Evolutionary conservation across 2,329 filamentous ascomycete genomes (phyloP).

Genomic region (Colletotrichum aenigma): DNA sequence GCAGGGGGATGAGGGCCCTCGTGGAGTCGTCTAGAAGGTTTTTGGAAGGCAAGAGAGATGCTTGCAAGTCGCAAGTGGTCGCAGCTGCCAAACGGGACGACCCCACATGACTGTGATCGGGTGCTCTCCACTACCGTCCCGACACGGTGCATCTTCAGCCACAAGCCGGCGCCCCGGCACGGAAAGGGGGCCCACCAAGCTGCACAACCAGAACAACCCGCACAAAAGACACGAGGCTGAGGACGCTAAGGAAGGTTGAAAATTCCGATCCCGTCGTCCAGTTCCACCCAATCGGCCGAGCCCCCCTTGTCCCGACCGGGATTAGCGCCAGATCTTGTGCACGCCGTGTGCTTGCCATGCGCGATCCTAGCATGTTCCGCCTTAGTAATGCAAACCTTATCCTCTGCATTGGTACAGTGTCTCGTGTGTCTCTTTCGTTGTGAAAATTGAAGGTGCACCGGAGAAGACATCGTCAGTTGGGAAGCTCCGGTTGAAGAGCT

Average conservation of each 20-base stretch:
- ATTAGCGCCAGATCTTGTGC: constrained; percentile 19
- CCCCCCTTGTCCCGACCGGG: not conserved
- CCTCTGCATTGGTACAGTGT: constrained; percentile 17
- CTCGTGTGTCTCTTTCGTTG: not conserved
- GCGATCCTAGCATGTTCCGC: constrained; percentile 2
- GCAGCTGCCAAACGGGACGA: constrained; percentile 3
- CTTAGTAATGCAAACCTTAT: constrained; percentile 22
- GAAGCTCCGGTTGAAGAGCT: not conserved
- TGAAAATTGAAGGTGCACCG: not conserved
- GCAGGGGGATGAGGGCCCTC: not conserved
- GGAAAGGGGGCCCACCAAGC: not conserved
- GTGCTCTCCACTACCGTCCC: not conserved
- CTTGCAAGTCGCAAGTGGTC: constrained; percentile 1
- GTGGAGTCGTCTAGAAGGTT: constrained; percentile 8
- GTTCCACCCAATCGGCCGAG: constrained; percentile 10
- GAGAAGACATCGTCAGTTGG: not conserved
- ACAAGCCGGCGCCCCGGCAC: not conserved
- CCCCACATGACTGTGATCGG: not conserved
- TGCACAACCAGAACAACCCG: constrained; percentile 11
- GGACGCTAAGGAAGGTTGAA: constrained; percentile 5
- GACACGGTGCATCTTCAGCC: not conserved
- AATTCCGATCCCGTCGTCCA: constrained; percentile 14
- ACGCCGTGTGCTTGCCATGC: constrained; percentile 8
- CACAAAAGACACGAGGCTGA: constrained; percentile 17
- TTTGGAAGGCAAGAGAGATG: not conserved